Evolutionary conservation across 176 grass and related monocot species (phyloP), one percentile per base, ranked within the genome.

Genomic region (Puccinellia tenuiflora): DNA sequence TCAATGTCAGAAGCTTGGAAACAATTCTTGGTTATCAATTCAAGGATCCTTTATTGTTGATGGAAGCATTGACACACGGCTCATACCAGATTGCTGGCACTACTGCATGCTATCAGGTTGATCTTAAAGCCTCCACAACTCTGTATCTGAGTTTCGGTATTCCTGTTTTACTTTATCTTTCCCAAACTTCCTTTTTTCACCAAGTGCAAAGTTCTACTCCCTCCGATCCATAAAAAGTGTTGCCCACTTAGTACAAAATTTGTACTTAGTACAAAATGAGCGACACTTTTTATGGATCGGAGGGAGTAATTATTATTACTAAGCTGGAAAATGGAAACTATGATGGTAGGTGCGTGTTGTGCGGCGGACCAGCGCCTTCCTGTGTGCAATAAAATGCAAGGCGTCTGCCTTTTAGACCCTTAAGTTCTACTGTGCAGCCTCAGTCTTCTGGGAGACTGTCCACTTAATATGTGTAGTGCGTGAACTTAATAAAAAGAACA

Each of bases 51-150:
- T 81, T 82, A 64, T 39, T 97, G 54, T 91, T 97, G 65, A 22
- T 93, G 42, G 94, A 97, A 89, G 91, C 91, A 46, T 70, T 97
- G 84, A 97, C 89, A 54, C 94, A 97, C 64, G 76, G 91, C 4
- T 97, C 94, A 5, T 93, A 88, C 81, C 85, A 91, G 50, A 48
- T 79, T 64, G 45, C 88, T 50, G 91, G 88, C 30, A 42, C 90
- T 59, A 85, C 89, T 31, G 53, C 83, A 75, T 97, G 86, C 86
- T 91, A 93, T 75, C 89, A 93, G 86, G 89, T 97, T 85, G 75
- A 40, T 70, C 22, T 73, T 21, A 29, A 76, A 77, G n/a, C 45
- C 54, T 78, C 25, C 37, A 24, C 6, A 57, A 34, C 14, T 28
- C 37, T 82, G 9, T 56, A 73, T 79, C 33, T 63, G 17, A 73